Evolutionary conservation across 1,284 basidiomycete genomes (phyloP).

Genomic region (Rhodotorula sp.): DNA sequence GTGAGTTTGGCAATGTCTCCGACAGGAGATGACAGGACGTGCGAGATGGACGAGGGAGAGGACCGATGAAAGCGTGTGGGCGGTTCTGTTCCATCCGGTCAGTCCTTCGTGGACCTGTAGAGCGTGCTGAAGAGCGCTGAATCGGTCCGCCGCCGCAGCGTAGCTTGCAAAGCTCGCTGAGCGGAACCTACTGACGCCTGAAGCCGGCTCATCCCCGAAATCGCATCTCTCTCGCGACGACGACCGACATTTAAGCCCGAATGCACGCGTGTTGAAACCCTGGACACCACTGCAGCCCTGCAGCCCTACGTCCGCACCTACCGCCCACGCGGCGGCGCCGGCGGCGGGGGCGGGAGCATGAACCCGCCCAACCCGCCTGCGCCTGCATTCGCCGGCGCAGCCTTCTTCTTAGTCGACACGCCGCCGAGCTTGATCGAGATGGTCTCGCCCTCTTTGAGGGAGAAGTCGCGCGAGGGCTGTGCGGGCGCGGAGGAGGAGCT

Average conservation of each 20-base stretch:
- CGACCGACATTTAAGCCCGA: neutral
- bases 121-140: too few species aligned
- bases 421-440: constrained; percentile 90
- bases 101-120: too few species aligned
- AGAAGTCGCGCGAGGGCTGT: constrained; percentile 84
- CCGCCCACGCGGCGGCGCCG: constrained; percentile 22
- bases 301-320: neutral
- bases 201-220: too few species aligned
- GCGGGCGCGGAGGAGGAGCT: constrained; percentile 57
- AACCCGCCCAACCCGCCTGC: constrained; percentile 33
- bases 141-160: too few species aligned
- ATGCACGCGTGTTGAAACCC: too few species aligned
- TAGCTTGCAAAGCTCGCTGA: too few species aligned
- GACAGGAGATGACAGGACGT: neutral
- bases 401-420: constrained; percentile 53
- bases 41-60: neutral
- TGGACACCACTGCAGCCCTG: neutral
- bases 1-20: neutral
- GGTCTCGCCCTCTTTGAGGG: constrained; percentile 93
- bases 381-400: neutral
- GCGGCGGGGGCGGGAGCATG: constrained; percentile 44
- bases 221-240: too few species aligned
- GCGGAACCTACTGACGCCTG: too few species aligned
- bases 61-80: too few species aligned
- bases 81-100: too few species aligned